Conservation (phyloP, 768 basidiomycete genomes). For the Xerocomus potaroensis region DNA sequence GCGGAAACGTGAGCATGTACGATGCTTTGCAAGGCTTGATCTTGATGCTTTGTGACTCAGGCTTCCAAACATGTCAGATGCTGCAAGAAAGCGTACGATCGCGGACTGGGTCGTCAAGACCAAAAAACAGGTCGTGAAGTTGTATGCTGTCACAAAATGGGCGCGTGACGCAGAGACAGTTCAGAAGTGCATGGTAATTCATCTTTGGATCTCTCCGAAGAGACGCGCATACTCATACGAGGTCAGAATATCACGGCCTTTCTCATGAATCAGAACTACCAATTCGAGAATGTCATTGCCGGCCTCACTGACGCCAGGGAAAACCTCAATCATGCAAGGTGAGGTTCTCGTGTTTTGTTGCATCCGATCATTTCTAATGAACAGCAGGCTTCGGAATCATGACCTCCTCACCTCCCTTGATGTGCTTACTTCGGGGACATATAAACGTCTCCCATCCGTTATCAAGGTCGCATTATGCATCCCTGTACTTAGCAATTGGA, state of each 20-base stretch:
- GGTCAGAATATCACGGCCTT: conserved; percentile 81
- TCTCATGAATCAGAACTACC: conserved; percentile 78
- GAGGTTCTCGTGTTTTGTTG: no score
- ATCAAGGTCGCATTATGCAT: conserved; percentile 57
- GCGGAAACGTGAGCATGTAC: conserved; percentile 70
- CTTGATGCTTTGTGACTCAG: conserved; percentile 30
- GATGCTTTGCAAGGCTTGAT: neutral
- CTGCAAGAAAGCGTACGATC: conserved; percentile 71
- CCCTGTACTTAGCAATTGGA: conserved; percentile 11
- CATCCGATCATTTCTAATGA: no score
- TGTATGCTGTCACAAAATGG: conserved; percentile 87
- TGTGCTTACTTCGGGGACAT: conserved; percentile 83
- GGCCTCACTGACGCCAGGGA: conserved; percentile 64
- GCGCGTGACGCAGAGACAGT: conserved; percentile 77
- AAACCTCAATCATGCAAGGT: conserved; percentile 77
- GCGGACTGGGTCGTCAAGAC: conserved; percentile 90
- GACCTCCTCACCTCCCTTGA: conserved; percentile 90
- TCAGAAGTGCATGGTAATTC: conserved; percentile 78
- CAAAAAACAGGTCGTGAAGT: conserved; percentile 85
- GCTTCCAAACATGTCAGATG: conserved; percentile 80
- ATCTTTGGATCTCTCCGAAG: neutral
- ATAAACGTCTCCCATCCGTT: conserved; percentile 71
- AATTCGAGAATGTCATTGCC: conserved; percentile 68
- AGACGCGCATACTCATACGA: neutral
- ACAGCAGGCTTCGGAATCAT: conserved; percentile 80